Percentiles rank a stretch among this genome's conserved stretches.
Conservation (phyloP, 1,139 yeast species). For the Nadsonia commutata region DNA sequence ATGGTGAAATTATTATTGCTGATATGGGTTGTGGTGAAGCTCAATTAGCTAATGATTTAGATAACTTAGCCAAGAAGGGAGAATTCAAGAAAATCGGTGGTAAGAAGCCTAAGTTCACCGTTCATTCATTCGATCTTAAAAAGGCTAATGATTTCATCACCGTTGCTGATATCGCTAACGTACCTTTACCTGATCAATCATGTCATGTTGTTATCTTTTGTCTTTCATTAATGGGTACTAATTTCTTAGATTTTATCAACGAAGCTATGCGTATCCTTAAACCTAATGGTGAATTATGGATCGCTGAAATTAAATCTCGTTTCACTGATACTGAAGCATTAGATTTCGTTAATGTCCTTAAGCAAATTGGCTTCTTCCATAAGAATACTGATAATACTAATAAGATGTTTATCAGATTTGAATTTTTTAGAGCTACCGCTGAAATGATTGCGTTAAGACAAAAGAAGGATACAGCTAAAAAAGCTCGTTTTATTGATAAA, state of each 20-base stretch:
- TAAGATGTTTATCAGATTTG: slow-evolving; percentile 90
- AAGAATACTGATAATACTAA: slow-evolving; percentile 75
- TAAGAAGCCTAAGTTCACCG: slow-evolving; percentile 32
- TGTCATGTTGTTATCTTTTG: slow-evolving; percentile 83
- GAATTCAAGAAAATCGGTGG: slow-evolving; percentile 25
- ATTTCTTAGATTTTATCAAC: slow-evolving; percentile 74
- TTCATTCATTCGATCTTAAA: slow-evolving; percentile 83
- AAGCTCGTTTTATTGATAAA: slow-evolving; percentile 52
- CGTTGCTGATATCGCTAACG: slow-evolving; percentile 86
- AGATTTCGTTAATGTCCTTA: slow-evolving; percentile 67
- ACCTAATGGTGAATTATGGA: slow-evolving; percentile 92
- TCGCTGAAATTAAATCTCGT: slow-evolving; percentile 90
- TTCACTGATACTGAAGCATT: slow-evolving; percentile 45
- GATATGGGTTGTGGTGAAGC: slow-evolving; percentile 99
- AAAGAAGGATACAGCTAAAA: slow-evolving; percentile 39
- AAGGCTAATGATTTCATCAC: slow-evolving; percentile 78
- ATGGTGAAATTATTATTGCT: slow-evolving; percentile 53
- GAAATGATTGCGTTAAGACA: slow-evolving; percentile 54
- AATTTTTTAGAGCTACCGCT: slow-evolving; percentile 74
- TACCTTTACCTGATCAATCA: slow-evolving; percentile 66
- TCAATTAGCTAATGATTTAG: slow-evolving; percentile 55
- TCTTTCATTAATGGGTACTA: slow-evolving; percentile 93
- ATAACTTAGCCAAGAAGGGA: slow-evolving; percentile 25
- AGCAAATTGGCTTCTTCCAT: slow-evolving; percentile 72
- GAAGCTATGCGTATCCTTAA: slow-evolving; percentile 82